phyloP scores from a whole-genome alignment of 177 flowering plant species.

The Vitis hybrid region DNA sequence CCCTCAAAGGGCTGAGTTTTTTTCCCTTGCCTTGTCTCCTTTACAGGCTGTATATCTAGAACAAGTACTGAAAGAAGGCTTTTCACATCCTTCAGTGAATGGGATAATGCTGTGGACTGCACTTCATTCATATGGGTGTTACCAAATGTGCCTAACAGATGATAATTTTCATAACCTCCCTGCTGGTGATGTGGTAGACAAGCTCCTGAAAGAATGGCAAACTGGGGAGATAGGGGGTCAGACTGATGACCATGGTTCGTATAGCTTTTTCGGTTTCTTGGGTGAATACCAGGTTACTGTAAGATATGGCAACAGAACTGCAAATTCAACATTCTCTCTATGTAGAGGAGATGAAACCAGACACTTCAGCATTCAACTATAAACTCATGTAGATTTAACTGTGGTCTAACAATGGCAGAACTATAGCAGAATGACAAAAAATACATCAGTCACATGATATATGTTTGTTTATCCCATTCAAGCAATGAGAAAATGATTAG shows the following conservation, averaged over 20 bases:
- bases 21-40: not conserved
- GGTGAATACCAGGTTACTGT: constrained; percentile 69
- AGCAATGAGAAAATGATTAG: no score
- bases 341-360: constrained; percentile 60
- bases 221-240: constrained; percentile 42
- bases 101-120: constrained; percentile 97
- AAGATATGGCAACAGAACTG: constrained; percentile 30
- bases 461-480: no score
- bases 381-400: not conserved
- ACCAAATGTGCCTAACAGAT: constrained; percentile 89
- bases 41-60: constrained; percentile 76
- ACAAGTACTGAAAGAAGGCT: constrained; percentile 80
- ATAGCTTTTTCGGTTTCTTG: constrained; percentile 67
- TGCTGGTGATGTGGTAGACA: constrained; percentile 75
- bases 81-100: constrained; percentile 74
- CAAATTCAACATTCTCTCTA: constrained; percentile 58
- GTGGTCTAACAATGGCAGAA: no score
- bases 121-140: constrained; percentile 68
- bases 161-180: constrained; percentile 65
- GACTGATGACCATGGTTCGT: constrained; percentile 69
- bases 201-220: constrained; percentile 70
- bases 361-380: constrained; percentile 62
- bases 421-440: not conserved
- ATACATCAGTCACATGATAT: no score
- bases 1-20: no score